Conservation (phyloP, 257 asterid species). For the Datura wrightii region DNA sequence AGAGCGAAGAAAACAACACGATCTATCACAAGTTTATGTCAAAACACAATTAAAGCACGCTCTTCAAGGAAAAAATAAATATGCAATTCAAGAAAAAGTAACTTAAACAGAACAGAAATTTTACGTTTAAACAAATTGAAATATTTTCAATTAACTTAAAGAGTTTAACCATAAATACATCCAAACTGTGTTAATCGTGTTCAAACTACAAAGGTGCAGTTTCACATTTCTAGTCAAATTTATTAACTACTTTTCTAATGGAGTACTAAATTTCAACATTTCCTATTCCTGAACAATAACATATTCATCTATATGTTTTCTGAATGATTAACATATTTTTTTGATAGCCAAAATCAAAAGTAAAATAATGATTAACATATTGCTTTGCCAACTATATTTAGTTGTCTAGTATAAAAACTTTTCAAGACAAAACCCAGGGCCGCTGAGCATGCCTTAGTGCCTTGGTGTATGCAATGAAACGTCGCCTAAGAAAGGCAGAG, state of each 20-base stretch:
- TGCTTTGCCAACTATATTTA: neutral
- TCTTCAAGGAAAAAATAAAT: neutral
- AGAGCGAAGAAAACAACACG: too few species aligned
- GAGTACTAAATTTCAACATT: neutral
- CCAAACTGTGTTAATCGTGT: neutral
- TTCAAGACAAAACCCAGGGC: neutral
- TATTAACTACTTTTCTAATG: neutral
- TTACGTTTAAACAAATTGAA: neutral
- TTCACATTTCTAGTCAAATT: neutral
- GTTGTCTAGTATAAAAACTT: neutral
- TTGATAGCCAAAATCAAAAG: constrained; percentile 6
- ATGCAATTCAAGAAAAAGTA: constrained; percentile 9
- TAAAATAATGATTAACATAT: neutral
- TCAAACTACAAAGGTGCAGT: neutral
- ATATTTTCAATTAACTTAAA: neutral
- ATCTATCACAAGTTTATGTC: too few species aligned
- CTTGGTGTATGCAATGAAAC: neutral
- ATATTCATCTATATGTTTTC: neutral
- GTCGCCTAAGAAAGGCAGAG: neutral
- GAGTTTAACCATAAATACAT: neutral
- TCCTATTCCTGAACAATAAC: neutral
- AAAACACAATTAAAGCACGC: neutral
- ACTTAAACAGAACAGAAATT: neutral
- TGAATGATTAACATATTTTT: neutral
- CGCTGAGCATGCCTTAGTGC: neutral